Evolutionary conservation across 225 moss, liverwort and hornwort species (phyloP), one percentile per base, ranked within the genome.

Genomic region (Ulota crispa): DNA sequence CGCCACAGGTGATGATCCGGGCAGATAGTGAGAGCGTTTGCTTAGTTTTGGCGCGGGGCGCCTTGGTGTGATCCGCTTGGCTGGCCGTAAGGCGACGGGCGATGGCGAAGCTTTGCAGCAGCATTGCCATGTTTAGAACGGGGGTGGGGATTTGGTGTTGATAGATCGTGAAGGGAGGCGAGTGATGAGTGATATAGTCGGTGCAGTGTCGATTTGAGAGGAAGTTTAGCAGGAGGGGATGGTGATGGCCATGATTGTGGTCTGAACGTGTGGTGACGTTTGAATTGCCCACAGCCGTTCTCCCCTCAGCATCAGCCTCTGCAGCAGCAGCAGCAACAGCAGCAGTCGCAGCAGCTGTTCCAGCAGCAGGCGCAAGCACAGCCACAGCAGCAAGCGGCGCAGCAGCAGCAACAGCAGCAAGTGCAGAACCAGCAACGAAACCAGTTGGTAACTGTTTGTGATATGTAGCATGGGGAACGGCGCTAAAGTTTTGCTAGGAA

Each of bases 231-330:
- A 66, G 55, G 21, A 62, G 52, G 16, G 31, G 8, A 24, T 63
- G 19, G 10, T 45, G 20, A 19, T 82, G 63, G 16, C 28, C 5
- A 3, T 3, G 56, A 43, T 21, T 52, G 13, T 60, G 8, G 32
- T 79, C 75, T 62, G 9, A 47, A 53, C 27, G 14, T 75, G 20
- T 55, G 34, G 19, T 64, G 3, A 4, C 19, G 7, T 52, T 77
- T 64, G 27, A 28, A 59, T 52, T 81, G 76, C 64, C 6, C 6
- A 3, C 81, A 87, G 80, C 84, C 90, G 32, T 86, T 82, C 71
- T 83, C 77, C 26, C 88, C 86, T 56, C 90, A 89, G 52, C 83
- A 85, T 69, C 85, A 66, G 73, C 56, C 90, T 73, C 52, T 82
- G 41, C 76, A 71, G 14, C 83, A 83, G 45, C 74, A 67, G 19